These are phyloP conservation scores for Clarkia xantiana DNA, from an alignment of 345 rosid genomes.

Conservation along the genomic window DNA sequence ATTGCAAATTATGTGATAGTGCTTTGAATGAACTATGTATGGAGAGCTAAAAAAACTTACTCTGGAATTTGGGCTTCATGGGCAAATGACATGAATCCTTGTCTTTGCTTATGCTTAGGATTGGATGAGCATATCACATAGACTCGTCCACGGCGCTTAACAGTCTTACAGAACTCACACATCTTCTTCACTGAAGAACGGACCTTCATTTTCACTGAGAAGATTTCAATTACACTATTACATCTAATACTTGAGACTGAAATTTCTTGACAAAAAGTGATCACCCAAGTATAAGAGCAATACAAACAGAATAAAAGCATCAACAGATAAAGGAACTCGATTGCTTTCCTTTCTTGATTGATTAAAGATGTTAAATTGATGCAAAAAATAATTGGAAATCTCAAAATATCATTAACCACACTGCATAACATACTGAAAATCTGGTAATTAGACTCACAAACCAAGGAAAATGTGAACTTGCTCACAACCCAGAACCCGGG, in stretches of 20 bases:
- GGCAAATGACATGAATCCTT: conserved; percentile 48
- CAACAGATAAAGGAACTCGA: too few species aligned
- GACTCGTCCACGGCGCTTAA: conserved; percentile 79
- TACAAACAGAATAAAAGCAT: too few species aligned
- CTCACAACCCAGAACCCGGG: too few species aligned
- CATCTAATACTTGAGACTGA: neutral
- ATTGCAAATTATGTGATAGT: neutral
- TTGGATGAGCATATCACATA: conserved; percentile 56
- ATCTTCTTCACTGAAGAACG: conserved; percentile 90
- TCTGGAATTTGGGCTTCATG: conserved; percentile 18
- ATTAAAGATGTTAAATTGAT: too few species aligned
- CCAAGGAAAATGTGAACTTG: too few species aligned
- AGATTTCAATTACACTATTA: neutral
- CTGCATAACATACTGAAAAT: too few species aligned
- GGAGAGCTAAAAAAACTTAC: neutral
- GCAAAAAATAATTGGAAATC: too few species aligned
- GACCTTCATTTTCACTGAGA: conserved; percentile 56
- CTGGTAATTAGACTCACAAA: too few species aligned
- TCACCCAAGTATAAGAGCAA: too few species aligned
- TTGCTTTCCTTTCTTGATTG: too few species aligned
- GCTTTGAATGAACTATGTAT: neutral
- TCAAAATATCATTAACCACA: too few species aligned
- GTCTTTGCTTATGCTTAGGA: conserved; percentile 89
- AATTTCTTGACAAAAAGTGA: neutral
- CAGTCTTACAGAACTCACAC: conserved; percentile 81